Evolutionary conservation across 306 rosid species (phyloP).

Genomic region (Citrullus amarus): DNA sequence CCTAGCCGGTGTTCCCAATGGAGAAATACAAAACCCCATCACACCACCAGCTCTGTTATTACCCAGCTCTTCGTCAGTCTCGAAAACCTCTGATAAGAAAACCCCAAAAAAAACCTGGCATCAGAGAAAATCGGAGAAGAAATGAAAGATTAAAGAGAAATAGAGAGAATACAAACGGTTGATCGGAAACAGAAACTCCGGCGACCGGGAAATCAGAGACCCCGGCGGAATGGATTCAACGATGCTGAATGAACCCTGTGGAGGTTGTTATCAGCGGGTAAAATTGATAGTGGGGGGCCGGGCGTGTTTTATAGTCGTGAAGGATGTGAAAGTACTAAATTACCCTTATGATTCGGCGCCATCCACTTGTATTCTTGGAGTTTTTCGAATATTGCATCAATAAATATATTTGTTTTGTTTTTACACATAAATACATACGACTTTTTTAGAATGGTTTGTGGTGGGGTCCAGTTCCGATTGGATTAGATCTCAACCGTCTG

Average conservation of each 20-base stretch:
- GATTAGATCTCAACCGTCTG: neutral
- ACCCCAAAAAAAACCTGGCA: neutral
- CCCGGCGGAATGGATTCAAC: neutral
- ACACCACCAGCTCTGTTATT: conserved; percentile 30
- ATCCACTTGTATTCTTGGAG: neutral
- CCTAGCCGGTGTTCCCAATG: conserved; percentile 91
- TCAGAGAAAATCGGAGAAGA: neutral
- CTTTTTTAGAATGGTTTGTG: neutral
- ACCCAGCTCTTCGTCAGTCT: conserved; percentile 27
- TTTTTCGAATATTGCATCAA: neutral
- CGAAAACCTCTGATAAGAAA: neutral
- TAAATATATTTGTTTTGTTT: neutral
- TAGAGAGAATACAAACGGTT: neutral
- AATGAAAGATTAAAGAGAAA: neutral
- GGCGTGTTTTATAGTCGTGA: neutral
- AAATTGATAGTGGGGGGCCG: conserved; percentile 21
- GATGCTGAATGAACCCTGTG: conserved; percentile 6
- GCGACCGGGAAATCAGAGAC: conserved; percentile 16
- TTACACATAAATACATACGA: neutral
- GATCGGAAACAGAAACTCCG: neutral
- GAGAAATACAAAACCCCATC: conserved; percentile 96
- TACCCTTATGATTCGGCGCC: neutral
- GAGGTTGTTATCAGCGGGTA: conserved; percentile 38
- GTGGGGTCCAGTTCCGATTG: neutral
- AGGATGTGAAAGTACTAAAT: neutral